These are phyloP conservation scores for Kurtzmaniella fragi DNA, from an alignment of 805 yeast species.

Conservation along the genomic window DNA sequence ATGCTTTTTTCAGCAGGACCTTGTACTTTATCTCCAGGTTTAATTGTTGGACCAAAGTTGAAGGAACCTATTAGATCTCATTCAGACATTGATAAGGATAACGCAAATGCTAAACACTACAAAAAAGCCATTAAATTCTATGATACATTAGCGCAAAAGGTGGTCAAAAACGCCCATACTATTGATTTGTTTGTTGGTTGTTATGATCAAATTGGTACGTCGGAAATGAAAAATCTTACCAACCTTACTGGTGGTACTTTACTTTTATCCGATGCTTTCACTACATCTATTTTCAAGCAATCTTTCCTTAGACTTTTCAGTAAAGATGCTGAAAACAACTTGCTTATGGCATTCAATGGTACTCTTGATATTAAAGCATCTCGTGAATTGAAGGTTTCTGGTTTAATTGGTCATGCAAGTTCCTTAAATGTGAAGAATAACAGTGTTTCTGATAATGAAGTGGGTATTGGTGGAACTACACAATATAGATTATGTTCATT, in stretches of 20 bases:
- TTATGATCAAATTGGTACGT: constrained; percentile 92
- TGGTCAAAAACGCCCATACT: constrained; percentile 71
- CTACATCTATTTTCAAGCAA: constrained; percentile 91
- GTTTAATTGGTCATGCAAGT: constrained; percentile 90
- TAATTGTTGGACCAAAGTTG: constrained; percentile 85
- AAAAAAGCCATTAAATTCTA: constrained; percentile 82
- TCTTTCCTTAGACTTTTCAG: constrained; percentile 81
- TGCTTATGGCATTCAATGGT: constrained; percentile 89
- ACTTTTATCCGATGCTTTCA: constrained; percentile 86
- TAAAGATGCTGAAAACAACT: constrained; percentile 81
- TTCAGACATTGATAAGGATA: constrained; percentile 89
- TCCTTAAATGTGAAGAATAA: constrained; percentile 58
- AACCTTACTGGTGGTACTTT: constrained; percentile 88
- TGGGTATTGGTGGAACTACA: constrained; percentile 91
- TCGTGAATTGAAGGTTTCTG: constrained; percentile 82
- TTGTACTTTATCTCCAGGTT: constrained; percentile 90
- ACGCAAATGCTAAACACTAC: constrained; percentile 66
- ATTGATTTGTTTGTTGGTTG: constrained; percentile 92
- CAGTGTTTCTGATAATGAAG: constrained; percentile 85
- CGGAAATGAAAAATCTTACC: constrained; percentile 85
- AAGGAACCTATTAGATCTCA: constrained; percentile 97
- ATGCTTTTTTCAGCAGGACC: constrained; percentile 93
- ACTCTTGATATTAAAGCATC: constrained; percentile 83
- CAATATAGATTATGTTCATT: constrained; percentile 82
- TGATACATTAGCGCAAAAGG: constrained; percentile 63